Base-by-base conservation (phyloP, 176 grass and related monocot species). In the Aegilops sharonensis region DNA sequence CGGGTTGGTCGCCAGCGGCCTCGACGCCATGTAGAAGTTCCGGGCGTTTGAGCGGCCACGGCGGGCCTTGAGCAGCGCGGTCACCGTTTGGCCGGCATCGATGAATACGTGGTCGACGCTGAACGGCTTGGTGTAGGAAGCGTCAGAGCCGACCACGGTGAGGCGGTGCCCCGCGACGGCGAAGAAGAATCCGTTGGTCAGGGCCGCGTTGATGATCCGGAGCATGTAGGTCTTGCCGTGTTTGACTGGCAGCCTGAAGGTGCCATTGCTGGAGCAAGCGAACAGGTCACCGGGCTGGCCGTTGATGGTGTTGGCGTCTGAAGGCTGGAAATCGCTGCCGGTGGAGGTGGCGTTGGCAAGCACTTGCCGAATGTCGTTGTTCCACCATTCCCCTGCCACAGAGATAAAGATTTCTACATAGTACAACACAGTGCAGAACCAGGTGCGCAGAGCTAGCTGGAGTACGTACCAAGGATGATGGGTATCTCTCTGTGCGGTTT, bases 211-310 rank as follows among this genome's bases (percentile, higher is more conserved):
- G 50, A 95, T 89, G 52, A 95, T 3, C 11, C 89, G 78, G 2
- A 95, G 87, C 35, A 93, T 68, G 60, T 91, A 95, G 3, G 89
- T 95, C 81, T 91, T 89, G 6, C 94, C 94, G 5, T 75, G 77
- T 64, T 87, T 73, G 62, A 95, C 84, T 4, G 25, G 65, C 2
- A 88, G 39, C 71, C 23, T 65, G 79, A 84, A 95, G 1, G 66
- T 60, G 48, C 18, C 81, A 7, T 31, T 25, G 21, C 27, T 24
- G 10, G 81, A 86, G 37, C 82, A 80, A 32, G 83, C 27, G 42
- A 79, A 35, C 8, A 85, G 39, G 43, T 86, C 64, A 1, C 78
- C 78, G 0, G 93, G 85, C 39, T 95, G 90, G 27, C 90, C 88
- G 31, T 95, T 95, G 86, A 95, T 90, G 72, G 88, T 91, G 72